Evolutionary conservation across 2,329 filamentous ascomycete species (phyloP).

Genomic region (Juglanconis sp.): DNA sequence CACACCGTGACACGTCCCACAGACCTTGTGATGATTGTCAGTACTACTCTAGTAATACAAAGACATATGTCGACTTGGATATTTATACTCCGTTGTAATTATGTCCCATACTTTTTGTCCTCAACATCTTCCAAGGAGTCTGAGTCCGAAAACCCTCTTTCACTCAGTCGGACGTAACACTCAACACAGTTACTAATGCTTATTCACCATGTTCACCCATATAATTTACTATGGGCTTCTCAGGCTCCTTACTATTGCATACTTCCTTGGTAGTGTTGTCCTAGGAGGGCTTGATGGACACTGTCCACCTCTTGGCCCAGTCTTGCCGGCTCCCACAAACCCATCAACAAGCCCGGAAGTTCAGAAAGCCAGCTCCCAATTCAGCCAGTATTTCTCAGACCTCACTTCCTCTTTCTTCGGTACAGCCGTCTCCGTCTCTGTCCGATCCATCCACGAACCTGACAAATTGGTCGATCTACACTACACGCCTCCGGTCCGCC

Average conservation of each 20-base stretch:
- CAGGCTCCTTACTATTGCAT: neutral
- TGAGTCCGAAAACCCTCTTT: too few relatives aligned
- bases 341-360: slow-evolving; percentile 31
- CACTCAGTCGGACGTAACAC: too few relatives aligned
- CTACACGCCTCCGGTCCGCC: slow-evolving; percentile 34
- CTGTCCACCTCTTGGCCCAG: slow-evolving; percentile 41
- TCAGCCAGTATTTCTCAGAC: slow-evolving; percentile 27
- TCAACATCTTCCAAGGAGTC: too few relatives aligned
- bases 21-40: too few relatives aligned
- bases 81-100: too few relatives aligned
- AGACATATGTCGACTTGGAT: too few relatives aligned
- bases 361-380: slow-evolving; percentile 22
- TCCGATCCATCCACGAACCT: slow-evolving; percentile 40
- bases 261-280: slow-evolving; percentile 11
- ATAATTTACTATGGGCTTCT: neutral
- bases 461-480: slow-evolving; percentile 36
- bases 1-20: too few relatives aligned
- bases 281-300: slow-evolving; percentile 27
- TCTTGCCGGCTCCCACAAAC: slow-evolving; percentile 34
- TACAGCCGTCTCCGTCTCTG: slow-evolving; percentile 36
- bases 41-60: too few relatives aligned
- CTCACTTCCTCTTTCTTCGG: slow-evolving; percentile 26
- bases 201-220: too few relatives aligned
- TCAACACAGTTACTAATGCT: too few relatives aligned
- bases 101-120: too few relatives aligned